Evolutionary conservation across 139 green algal genomes (phyloP), one percentile per base, ranked within the genome.

Genomic region (Volvox africanus): DNA sequence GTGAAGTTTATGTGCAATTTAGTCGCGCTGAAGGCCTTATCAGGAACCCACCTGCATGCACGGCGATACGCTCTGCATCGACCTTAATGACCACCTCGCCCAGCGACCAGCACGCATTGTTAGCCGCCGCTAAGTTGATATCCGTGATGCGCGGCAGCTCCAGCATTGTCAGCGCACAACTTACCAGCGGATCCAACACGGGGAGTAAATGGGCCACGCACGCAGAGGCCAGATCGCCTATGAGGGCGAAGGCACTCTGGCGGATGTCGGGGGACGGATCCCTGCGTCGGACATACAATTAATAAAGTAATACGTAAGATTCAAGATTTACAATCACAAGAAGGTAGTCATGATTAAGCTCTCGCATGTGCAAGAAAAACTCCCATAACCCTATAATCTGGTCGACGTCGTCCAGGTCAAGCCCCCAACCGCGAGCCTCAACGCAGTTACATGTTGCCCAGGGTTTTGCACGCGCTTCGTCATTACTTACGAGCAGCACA

Each of bases 101-200:
- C 24, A 99, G 87, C 33, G 95, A 93, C 98, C 98, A 99, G 92
- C 95, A 97, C 0, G 98, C 98, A 92, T 99, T 99, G 96, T 99
- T 99, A 92, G 95, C 97, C 26, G 96, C 95, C 3, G 92, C 93
- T 89, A 99, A 95, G 80, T 73, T 94, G 14, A 67, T 35, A 36
- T 90, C 83, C 6, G 71, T 91, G 80, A 97, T 78, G 32, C 55
- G 61, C 37, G 89, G 65, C 81, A 89, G 87, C 61, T 89, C 67
- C 73, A 95, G 78, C 81, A 90, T 89, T 30, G 80, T 67, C 24
- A 95, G 71, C 33, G 35, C 50, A 28, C 90, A 71, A 24, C 61
- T 69, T 50, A 96, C 71, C 32, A 97, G 93, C 30, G 95, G 65
- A 17, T 75, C 50, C 62, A 92, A 21, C 33, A 86, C 85, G 11